Percentiles rank a stretch among this genome's conserved stretches.
phyloP scores from a whole-genome alignment of 768 basidiomycete genomes.

The Lentinula detonsa region DNA sequence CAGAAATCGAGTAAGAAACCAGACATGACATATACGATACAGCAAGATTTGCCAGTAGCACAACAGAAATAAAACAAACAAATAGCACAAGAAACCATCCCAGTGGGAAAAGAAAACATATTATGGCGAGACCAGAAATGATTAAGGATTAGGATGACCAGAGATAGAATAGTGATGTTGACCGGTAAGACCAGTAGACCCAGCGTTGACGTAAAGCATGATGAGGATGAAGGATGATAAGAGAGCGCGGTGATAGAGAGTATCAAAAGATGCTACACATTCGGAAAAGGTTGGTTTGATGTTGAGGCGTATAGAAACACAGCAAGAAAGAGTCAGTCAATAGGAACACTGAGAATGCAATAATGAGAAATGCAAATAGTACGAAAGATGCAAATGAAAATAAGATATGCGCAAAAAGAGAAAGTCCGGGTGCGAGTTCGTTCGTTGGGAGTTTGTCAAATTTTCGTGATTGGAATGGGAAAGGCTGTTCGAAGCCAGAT shows the following conservation, averaged over 20 bases:
- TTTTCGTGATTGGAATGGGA: background rate
- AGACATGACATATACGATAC: conserved; percentile 3
- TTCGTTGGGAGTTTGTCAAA: background rate
- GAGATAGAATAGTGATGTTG: background rate
- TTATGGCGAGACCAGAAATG: background rate
- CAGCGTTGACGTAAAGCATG: background rate
- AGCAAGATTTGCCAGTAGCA: conserved; percentile 4
- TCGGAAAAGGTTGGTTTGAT: background rate
- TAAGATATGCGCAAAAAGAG: background rate
- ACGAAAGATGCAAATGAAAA: conserved; percentile 7
- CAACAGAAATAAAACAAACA: background rate
- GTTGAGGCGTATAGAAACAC: conserved; percentile 3
- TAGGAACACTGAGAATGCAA: background rate
- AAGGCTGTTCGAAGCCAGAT: background rate
- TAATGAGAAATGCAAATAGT: conserved; percentile 2
- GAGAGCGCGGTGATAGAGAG: background rate
- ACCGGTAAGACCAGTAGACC: conserved; percentile 5
- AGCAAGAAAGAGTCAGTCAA: background rate
- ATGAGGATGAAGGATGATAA: background rate
- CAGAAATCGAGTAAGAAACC: background rate
- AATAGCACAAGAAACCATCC: background rate
- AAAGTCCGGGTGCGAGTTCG: background rate
- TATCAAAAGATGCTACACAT: conserved; percentile 5
- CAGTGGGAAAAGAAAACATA: background rate
- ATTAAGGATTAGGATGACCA: conserved; percentile 2